Evolutionary conservation across 306 rosid genomes (phyloP).

Genomic region (Mimosa pudica): DNA sequence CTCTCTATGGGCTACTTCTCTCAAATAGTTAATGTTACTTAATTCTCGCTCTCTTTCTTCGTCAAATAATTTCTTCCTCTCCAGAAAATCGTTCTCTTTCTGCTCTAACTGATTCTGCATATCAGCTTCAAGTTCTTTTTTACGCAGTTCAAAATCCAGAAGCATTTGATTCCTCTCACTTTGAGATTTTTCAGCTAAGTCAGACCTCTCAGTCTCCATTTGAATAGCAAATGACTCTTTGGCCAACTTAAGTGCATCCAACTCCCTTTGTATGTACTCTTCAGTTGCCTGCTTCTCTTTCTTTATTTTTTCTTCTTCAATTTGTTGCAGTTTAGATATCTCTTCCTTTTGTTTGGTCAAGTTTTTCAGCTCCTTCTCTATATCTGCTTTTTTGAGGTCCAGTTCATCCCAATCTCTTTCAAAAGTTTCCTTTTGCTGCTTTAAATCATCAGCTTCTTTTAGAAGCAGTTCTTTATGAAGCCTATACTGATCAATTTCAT

Average conservation of each 20-base stretch:
- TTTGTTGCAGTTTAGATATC: constrained; percentile 58
- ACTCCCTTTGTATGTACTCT: constrained; percentile 67
- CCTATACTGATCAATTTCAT: constrained; percentile 88
- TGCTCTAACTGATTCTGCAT: constrained; percentile 79
- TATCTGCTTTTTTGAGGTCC: constrained; percentile 81
- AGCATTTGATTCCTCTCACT: constrained; percentile 77
- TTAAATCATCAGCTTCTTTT: constrained; percentile 88
- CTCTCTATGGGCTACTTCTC: constrained; percentile 81
- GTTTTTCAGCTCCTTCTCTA: constrained; percentile 66
- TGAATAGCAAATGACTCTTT: constrained; percentile 78
- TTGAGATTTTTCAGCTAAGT: constrained; percentile 66
- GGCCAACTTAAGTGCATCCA: constrained; percentile 69
- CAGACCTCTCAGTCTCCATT: constrained; percentile 76
- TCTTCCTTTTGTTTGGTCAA: constrained; percentile 72
- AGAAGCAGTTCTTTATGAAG: constrained; percentile 72
- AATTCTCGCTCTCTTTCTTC: constrained; percentile 78
- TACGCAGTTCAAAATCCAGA: constrained; percentile 70
- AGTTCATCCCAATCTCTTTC: constrained; percentile 98
- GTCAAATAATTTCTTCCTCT: constrained; percentile 64
- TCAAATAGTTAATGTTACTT: constrained; percentile 67
- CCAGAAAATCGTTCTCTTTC: constrained; percentile 70
- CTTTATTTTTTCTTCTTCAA: constrained; percentile 76
- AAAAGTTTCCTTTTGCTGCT: constrained; percentile 84
- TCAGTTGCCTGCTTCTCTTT: constrained; percentile 63
- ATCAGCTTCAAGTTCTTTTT: constrained; percentile 77